phyloP scores from a whole-genome alignment of 2,329 filamentous ascomycete species.

The Eurotiales sp. region DNA sequence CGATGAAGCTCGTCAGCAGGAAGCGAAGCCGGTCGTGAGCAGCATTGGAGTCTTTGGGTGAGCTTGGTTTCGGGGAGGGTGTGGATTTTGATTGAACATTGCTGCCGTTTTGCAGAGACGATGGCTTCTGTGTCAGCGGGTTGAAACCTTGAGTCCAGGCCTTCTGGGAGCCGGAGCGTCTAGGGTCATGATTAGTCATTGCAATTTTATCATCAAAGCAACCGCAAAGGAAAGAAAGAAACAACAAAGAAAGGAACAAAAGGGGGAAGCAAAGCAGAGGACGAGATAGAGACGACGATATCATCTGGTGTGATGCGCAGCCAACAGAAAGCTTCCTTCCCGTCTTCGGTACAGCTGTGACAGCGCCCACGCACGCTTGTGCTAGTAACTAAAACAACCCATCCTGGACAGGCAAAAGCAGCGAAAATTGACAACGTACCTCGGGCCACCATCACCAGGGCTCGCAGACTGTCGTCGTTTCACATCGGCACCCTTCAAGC shows the following conservation, averaged over 20 bases:
- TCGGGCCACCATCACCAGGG: conserved; percentile 52
- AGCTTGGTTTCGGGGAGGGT: conserved; percentile 33
- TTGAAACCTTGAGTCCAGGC: conserved; percentile 61
- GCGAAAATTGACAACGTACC: conserved; percentile 43
- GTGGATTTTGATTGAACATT: conserved; percentile 42
- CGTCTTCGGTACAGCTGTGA: no score
- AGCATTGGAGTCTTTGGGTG: conserved; percentile 49
- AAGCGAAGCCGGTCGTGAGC: conserved; percentile 59
- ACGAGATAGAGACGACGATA: background rate
- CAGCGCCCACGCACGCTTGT: no score
- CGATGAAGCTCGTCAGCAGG: conserved; percentile 56
- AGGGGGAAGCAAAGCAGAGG: background rate
- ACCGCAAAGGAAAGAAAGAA: background rate
- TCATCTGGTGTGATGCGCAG: background rate
- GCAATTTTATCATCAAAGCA: background rate
- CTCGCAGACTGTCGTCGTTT: conserved; percentile 55
- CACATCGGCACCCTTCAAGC: conserved; percentile 49
- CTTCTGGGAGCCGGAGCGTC: conserved; percentile 55
- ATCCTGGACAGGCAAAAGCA: background rate
- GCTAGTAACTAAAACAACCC: no score
- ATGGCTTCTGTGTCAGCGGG: conserved; percentile 56
- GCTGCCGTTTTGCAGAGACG: conserved; percentile 53
- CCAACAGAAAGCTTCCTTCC: background rate
- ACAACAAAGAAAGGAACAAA: background rate
- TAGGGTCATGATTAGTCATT: conserved; percentile 23